These are phyloP conservation scores for Coffea humblotiana DNA, from an alignment of 305 asterid genomes.

Conservation along the genomic window DNA sequence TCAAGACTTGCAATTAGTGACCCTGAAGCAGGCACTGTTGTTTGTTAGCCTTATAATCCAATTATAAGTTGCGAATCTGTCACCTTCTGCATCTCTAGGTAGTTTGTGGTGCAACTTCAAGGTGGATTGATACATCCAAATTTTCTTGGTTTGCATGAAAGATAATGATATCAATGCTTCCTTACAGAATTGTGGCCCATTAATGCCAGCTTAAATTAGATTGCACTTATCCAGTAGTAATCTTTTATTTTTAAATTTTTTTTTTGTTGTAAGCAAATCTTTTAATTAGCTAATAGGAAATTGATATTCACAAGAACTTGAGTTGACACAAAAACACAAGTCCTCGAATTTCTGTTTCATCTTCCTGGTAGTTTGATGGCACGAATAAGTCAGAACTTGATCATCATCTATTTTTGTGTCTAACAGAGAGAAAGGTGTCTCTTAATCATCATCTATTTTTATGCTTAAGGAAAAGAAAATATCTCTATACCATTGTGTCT, in stretches of 20 bases:
- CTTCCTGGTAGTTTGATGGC: not conserved
- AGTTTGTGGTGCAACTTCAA: not conserved
- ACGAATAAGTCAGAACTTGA: not conserved
- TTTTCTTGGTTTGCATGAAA: not conserved
- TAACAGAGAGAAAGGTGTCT: not conserved
- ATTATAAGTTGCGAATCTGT: not conserved
- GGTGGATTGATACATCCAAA: not conserved
- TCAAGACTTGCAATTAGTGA: not conserved
- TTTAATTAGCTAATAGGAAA: not conserved
- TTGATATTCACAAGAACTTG: not conserved
- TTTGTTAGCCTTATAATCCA: not conserved
- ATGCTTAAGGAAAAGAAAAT: not conserved
- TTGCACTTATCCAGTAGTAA: not conserved
- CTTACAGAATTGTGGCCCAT: not conserved
- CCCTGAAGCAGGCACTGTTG: not conserved
- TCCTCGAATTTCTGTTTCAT: not conserved
- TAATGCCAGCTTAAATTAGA: not conserved
- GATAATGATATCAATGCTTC: not conserved
- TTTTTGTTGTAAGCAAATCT: not conserved
- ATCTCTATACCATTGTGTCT: not conserved
- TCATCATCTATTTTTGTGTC: not conserved
- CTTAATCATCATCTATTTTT: not conserved
- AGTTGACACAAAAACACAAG: not conserved
- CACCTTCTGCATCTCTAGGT: not conserved
- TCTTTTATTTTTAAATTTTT: too few species aligned